Evolutionary conservation across 495 filamentous ascomycete genomes (phyloP), one percentile per base, ranked within the genome.

Genomic region (Penicillium mononematosum): DNA sequence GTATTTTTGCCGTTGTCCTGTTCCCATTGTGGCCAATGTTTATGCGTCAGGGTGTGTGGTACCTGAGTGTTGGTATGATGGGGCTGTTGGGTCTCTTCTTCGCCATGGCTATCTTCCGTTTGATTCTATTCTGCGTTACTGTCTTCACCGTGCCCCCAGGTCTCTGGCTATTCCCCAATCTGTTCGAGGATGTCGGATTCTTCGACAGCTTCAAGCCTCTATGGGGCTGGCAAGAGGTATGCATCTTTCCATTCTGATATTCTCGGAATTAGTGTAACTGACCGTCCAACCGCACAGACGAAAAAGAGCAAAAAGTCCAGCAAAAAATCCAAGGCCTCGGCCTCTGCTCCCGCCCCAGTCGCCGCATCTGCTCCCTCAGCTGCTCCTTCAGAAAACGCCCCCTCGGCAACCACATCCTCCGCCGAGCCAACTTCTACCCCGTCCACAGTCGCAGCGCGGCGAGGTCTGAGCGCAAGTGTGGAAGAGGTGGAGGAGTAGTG

Each of bases 181-280:
- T 99, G 20, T 99, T 97, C 75, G 95, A 98, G 73, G 95, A 99
- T 69, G 95, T 99, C 44, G 94, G 93, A 8, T 97, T 99, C 74
- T 88, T 98, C 66, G 95, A 99, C 59, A 95, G 89, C 73, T 99
- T 99, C 80, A 88, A 88, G 74, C 95, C 95, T 25, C 70, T 94
- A 34, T 98, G 95, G 93, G 95, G 89, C 49, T 99, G 95, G 95
- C 94, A 98, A 72, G 91, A 98, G 87, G 94, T 96, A 72, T 58
- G 51, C 39, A 29, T 53, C 34, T 60, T 45, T 42, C 42, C 50
- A 12, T 43, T 20, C 4, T 4, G 9, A 5, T 6, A 51, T 0
- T 34, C 29, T 31, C 29, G 0, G 6, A 2, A 12, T 5, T 12
- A 9, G 5, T 20, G 4, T 42, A 59, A 32, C 56, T 65, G 39